These are phyloP conservation scores for Beauveria asiatica DNA, from an alignment of 2,329 filamentous ascomycete species.

Conservation along the genomic window DNA sequence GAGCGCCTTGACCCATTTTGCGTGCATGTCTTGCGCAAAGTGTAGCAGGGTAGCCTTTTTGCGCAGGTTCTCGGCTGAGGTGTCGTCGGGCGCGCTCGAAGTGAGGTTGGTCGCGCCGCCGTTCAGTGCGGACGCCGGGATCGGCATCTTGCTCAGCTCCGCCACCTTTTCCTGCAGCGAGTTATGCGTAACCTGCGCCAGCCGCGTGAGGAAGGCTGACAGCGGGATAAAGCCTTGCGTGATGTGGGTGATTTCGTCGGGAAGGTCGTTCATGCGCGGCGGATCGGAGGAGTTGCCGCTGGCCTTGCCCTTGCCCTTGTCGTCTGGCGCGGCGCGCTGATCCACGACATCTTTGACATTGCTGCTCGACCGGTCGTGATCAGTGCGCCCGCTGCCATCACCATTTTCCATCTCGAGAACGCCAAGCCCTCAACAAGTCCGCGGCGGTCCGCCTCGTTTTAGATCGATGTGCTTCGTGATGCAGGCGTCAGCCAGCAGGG, in stretches of 20 bases:
- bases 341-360: conserved; percentile 34
- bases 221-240: conserved; percentile 69
- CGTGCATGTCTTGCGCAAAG: conserved; percentile 71
- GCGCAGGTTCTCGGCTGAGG: conserved; percentile 54
- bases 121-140: conserved; percentile 43
- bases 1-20: conserved; percentile 85
- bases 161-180: conserved; percentile 62
- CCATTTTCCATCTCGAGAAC: conserved; percentile 47
- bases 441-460: not conserved
- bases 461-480: not conserved
- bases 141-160: conserved; percentile 60
- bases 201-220: conserved; percentile 63
- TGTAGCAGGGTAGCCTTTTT: conserved; percentile 71
- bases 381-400: conserved; percentile 44
- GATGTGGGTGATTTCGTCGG: conserved; percentile 60
- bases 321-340: conserved; percentile 23
- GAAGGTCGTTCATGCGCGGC: conserved; percentile 47
- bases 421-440: conserved; percentile 37
- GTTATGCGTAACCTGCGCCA: conserved; percentile 77
- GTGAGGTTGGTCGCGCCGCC: conserved; percentile 36
- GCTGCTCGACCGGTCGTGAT: conserved; percentile 43
- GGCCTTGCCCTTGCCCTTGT: conserved; percentile 23
- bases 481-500: not conserved
- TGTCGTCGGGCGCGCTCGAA: conserved; percentile 40
- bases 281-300: conserved; percentile 19